Percentiles rank a stretch among this genome's conserved stretches.
phyloP scores from a whole-genome alignment of 768 basidiomycete genomes.

The Tubosaeta sp. region DNA sequence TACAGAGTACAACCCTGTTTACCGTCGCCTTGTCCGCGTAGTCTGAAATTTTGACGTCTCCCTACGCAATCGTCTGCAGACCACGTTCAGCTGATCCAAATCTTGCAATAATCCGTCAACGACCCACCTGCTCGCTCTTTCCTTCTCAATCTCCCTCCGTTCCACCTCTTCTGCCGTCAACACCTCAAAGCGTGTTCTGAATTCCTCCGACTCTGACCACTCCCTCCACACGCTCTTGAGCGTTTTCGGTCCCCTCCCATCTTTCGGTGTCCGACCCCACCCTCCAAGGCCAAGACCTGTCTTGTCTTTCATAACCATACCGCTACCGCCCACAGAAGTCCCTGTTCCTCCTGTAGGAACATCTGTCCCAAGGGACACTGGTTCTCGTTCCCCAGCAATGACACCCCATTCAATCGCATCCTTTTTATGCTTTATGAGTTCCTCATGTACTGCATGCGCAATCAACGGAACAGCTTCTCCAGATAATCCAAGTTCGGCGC shows the following conservation, averaged over 20 bases:
- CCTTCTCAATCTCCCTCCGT: slow-evolving; percentile 81
- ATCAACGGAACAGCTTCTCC: slow-evolving; percentile 88
- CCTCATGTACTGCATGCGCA: slow-evolving; percentile 92
- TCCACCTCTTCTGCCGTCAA: slow-evolving; percentile 90
- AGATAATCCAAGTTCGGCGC: slow-evolving; percentile 79
- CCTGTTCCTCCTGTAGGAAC: slow-evolving; percentile 9
- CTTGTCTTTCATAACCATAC: slow-evolving; percentile 70
- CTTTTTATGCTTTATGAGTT: slow-evolving; percentile 91
- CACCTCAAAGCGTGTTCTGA: slow-evolving; percentile 82
- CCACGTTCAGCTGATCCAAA: slow-evolving; percentile 1
- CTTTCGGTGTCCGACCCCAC: slow-evolving; percentile 73
- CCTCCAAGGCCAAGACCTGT: slow-evolving; percentile 74
- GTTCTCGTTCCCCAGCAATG: slow-evolving; percentile 54
- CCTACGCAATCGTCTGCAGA: slow-evolving; percentile 51
- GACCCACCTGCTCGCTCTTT: slow-evolving; percentile 66
- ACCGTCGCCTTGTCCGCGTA: slow-evolving; percentile 38
- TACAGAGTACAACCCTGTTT: neutral
- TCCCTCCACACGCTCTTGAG: slow-evolving; percentile 92
- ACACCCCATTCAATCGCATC: slow-evolving; percentile 95
- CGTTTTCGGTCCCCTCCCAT: slow-evolving; percentile 75
- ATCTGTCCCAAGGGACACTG: slow-evolving; percentile 15
- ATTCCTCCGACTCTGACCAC: slow-evolving; percentile 91
- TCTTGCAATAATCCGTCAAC: neutral
- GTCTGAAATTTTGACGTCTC: slow-evolving; percentile 67
- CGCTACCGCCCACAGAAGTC: slow-evolving; percentile 29